Conservation (phyloP, 2,329 filamentous ascomycete species). For the Cladophialophora chaetospira region DNA sequence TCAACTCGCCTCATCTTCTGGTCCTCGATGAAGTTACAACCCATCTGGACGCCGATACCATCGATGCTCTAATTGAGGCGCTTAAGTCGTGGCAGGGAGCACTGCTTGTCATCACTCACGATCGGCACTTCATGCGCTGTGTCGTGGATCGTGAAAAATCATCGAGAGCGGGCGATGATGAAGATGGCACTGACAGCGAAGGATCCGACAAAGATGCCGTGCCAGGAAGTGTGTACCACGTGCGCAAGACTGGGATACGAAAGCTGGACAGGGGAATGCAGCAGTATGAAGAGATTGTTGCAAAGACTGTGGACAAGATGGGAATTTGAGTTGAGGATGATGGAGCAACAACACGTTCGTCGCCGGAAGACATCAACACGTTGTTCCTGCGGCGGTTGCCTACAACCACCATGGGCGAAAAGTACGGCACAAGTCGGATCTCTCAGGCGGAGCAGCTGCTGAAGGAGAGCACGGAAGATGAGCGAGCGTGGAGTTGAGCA, state of each 20-base stretch:
- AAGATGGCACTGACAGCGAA: conserved; percentile 42
- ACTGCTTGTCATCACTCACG: conserved; percentile 76
- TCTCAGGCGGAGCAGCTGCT: too few relatives aligned
- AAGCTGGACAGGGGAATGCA: conserved; percentile 62
- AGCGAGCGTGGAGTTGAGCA: too few relatives aligned
- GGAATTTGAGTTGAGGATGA: conserved; percentile 20
- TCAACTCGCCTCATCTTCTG: conserved; percentile 68
- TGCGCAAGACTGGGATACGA: conserved; percentile 57
- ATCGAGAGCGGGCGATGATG: conserved; percentile 45
- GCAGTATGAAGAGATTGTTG: conserved; percentile 65
- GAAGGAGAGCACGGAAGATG: too few relatives aligned
- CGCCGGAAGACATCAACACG: too few relatives aligned
- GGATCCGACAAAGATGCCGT: conserved; percentile 52
- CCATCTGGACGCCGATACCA: conserved; percentile 81
- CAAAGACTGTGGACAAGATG: conserved; percentile 59
- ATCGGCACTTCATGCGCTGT: conserved; percentile 76
- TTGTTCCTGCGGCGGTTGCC: too few relatives aligned
- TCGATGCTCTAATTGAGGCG: conserved; percentile 68
- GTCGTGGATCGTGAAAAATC: conserved; percentile 65
- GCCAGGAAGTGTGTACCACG: conserved; percentile 58
- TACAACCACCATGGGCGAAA: too few relatives aligned
- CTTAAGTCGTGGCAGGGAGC: conserved; percentile 71
- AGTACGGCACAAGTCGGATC: too few relatives aligned
- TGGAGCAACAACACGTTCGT: too few relatives aligned
- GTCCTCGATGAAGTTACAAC: conserved; percentile 82